Conservation (phyloP, 352 stramenopile genomes). For the Globisporangium paroecandrum region DNA sequence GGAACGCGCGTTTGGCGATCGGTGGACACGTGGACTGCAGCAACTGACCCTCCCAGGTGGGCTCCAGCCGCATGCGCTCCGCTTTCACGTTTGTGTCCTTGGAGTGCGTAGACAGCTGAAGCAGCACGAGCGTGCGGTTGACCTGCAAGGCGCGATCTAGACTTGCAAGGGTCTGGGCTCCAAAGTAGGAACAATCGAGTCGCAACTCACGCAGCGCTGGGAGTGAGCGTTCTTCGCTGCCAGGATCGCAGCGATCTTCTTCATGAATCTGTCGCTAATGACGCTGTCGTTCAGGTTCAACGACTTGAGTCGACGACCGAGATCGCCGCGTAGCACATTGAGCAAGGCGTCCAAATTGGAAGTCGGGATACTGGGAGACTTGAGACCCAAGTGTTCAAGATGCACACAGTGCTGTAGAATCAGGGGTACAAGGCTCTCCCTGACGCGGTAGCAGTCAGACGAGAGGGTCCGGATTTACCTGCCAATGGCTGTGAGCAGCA, state of each 20-base stretch:
- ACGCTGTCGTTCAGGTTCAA: constrained; percentile 1
- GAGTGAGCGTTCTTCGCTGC: neutral
- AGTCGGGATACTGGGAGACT: neutral
- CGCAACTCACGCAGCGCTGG: constrained; percentile 2
- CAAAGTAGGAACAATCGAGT: neutral
- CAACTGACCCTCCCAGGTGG: neutral
- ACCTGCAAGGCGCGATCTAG: neutral
- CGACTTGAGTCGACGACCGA: neutral
- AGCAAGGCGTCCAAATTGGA: neutral
- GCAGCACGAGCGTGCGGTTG: neutral
- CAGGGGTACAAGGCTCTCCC: neutral
- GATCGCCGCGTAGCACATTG: neutral
- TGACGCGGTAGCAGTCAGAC: neutral
- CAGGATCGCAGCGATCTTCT: neutral
- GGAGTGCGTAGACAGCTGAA: neutral
- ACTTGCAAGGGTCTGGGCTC: neutral
- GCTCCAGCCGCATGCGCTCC: neutral
- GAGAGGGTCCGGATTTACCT: neutral
- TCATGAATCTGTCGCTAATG: neutral
- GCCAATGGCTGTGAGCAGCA: neutral
- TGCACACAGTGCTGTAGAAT: constrained; percentile 1
- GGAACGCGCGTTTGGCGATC: neutral
- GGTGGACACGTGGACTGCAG: neutral
- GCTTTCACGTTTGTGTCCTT: neutral
- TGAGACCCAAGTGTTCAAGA: neutral